Evolutionary conservation across 2,329 filamentous ascomycete species (phyloP).

Genomic region (Rhynchosporium agropyri): DNA sequence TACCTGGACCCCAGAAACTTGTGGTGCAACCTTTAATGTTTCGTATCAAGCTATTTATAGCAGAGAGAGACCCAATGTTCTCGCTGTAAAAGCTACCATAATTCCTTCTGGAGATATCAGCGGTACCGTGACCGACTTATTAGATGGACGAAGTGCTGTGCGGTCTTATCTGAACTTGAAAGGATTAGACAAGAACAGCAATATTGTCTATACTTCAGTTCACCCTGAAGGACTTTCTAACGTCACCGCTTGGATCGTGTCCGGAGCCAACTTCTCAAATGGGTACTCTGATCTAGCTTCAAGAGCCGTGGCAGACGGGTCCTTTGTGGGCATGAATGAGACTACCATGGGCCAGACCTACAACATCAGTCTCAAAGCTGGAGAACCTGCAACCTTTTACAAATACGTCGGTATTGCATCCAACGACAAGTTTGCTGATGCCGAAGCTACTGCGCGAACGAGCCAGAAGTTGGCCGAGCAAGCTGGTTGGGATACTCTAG

Average conservation of each 20-base stretch:
- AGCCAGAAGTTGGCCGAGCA: slow-evolving; percentile 54
- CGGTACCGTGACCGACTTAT: slow-evolving; percentile 64
- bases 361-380: slow-evolving; percentile 54
- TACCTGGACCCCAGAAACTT: slow-evolving; percentile 60
- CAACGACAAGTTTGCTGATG: slow-evolving; percentile 65
- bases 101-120: slow-evolving; percentile 55
- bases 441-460: slow-evolving; percentile 55
- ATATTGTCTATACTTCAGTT: slow-evolving; percentile 66
- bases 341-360: slow-evolving; percentile 68
- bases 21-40: slow-evolving; percentile 55
- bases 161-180: slow-evolving; percentile 62
- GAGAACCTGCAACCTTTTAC: slow-evolving; percentile 56
- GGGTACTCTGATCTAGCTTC: slow-evolving; percentile 44
- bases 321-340: slow-evolving; percentile 56
- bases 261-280: slow-evolving; percentile 47
- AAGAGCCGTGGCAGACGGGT: slow-evolving; percentile 32
- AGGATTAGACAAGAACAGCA: slow-evolving; percentile 52
- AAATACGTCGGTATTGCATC: slow-evolving; percentile 73
- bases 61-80: slow-evolving; percentile 40
- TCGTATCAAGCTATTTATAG: slow-evolving; percentile 63
- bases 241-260: slow-evolving; percentile 63
- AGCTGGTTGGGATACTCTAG: slow-evolving; percentile 57
- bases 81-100: slow-evolving; percentile 59
- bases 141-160: slow-evolving; percentile 70
- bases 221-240: slow-evolving; percentile 62